phyloP scores from a whole-genome alignment of 2,329 filamentous ascomycete species.

The Ceratocystis diversiconidia region DNA sequence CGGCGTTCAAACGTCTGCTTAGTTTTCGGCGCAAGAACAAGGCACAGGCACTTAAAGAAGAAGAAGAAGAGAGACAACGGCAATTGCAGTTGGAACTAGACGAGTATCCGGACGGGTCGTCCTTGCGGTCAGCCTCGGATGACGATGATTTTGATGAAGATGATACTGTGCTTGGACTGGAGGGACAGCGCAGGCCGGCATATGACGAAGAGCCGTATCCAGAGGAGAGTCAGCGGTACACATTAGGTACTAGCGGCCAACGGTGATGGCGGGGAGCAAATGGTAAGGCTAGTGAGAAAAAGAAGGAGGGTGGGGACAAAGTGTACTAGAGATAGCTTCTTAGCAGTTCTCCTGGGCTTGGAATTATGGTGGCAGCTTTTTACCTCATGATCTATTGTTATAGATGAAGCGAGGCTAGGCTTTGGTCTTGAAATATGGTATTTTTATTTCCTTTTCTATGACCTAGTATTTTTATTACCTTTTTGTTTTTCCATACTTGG shows the following conservation, averaged over 20 bases:
- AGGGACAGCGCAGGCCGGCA: constrained; percentile 1
- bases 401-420: not conserved
- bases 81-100: not conserved
- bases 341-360: not conserved
- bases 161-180: constrained; percentile 2
- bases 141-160: constrained; percentile 10
- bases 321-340: not conserved
- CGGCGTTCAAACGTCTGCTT: constrained; percentile 10
- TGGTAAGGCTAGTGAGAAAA: not conserved
- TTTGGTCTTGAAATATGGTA: not conserved
- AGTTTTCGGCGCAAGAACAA: constrained; percentile 11
- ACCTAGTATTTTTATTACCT: constrained; percentile 19
- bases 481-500: not conserved
- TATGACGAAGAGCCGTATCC: constrained; percentile 11
- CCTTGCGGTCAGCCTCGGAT: constrained; percentile 3
- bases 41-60: not conserved
- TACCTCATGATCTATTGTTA: not conserved
- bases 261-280: not conserved
- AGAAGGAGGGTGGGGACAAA: not conserved
- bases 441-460: not conserved
- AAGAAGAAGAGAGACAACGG: not conserved
- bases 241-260: not conserved
- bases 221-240: constrained; percentile 10
- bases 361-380: not conserved
- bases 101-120: not conserved